Base-by-base conservation (phyloP, 306 rosid species). In the Hylodesmum podocarpum region DNA sequence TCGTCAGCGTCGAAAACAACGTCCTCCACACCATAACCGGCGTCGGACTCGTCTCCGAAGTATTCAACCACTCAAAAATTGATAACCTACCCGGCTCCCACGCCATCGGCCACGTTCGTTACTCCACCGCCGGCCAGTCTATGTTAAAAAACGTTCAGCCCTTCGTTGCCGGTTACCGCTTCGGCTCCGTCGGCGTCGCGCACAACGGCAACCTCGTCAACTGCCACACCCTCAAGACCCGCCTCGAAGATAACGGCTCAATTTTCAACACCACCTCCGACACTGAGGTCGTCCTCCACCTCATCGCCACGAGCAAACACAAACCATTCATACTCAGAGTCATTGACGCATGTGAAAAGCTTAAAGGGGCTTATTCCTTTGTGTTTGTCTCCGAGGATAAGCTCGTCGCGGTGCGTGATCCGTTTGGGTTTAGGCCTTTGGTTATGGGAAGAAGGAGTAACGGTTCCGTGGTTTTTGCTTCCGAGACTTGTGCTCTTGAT, bases 401-500 rank as follows among this genome's bases (percentile, higher is more conserved):
- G 33, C 33, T 29, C 4, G 33, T 29, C 4, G 33, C 33, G 3
- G 4, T 29, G 33, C 2, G 4, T 2, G 33, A 29, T 4, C 33
- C 33, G 33, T 29, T 29, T 29, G 33, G 33, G 33, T 29, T 29
- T 29, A 29, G 4, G 33, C 33, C 33, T 29, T 29, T 29, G 33
- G 33, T 29, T 29, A 29, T 29, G 33, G 33, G 33, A 4, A 29
- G 33, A 4, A 29, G 33, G 33, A 91, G 93, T 41, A 96, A 96
- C 36, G 98, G 99, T 34, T 88, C 98, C 21, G 84, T 96, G 13
- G 99, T 96, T 1, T 91, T 96, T 74, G 99, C 99, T 1, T 96
- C 99, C 7, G 99, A 96, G 62, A 96, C 98, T 43, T 96, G 98
- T 72, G 99, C 99, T 0, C 98, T 96, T 31, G 98, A 96, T 84